A percentile compares a stretch with the other conserved stretches of the same genome.
phyloP scores from a whole-genome alignment of 2,329 filamentous ascomycete genomes.

The Cyanodermella asteris region DNA sequence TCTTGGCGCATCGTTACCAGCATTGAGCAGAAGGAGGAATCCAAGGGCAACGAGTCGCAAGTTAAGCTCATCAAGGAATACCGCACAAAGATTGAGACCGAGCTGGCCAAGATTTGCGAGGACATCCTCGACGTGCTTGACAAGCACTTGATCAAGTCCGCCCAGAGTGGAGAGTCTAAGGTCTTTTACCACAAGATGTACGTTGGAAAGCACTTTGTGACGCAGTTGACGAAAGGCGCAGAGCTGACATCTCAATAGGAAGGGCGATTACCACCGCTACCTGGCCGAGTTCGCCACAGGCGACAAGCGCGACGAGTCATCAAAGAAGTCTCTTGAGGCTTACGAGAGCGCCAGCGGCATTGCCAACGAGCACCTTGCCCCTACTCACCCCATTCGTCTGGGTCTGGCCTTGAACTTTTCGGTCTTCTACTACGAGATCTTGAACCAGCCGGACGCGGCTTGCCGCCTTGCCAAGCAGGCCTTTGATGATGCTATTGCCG shows the following conservation, averaged over 20 bases:
- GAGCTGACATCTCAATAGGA: constrained; percentile 33
- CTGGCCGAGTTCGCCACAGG: constrained; percentile 89
- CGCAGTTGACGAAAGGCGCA: constrained; percentile 3
- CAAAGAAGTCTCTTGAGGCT: constrained; percentile 84
- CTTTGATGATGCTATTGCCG: constrained; percentile 91
- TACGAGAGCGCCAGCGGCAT: constrained; percentile 92
- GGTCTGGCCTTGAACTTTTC: constrained; percentile 90
- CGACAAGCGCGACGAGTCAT: constrained; percentile 85
- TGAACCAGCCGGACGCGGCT: constrained; percentile 94
- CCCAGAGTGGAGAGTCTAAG: constrained; percentile 91
- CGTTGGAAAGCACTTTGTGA: constrained; percentile 12
- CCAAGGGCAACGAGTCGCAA: constrained; percentile 87
- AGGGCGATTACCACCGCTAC: constrained; percentile 98
- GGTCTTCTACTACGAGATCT: constrained; percentile 99
- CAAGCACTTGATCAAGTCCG: constrained; percentile 80
- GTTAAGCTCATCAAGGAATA: constrained; percentile 90
- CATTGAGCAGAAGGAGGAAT: constrained; percentile 99
- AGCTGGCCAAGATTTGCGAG: constrained; percentile 93
- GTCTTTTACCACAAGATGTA: constrained; percentile 99
- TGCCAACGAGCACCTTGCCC: constrained; percentile 68
- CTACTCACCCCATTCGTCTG: constrained; percentile 81
- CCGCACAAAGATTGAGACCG: constrained; percentile 92
- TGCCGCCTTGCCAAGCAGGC: constrained; percentile 95
- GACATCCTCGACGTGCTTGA: constrained; percentile 92
- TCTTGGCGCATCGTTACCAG: constrained; percentile 97